Conservation (phyloP, 148 eudicot species). For the Vaccinium corymbosum region DNA sequence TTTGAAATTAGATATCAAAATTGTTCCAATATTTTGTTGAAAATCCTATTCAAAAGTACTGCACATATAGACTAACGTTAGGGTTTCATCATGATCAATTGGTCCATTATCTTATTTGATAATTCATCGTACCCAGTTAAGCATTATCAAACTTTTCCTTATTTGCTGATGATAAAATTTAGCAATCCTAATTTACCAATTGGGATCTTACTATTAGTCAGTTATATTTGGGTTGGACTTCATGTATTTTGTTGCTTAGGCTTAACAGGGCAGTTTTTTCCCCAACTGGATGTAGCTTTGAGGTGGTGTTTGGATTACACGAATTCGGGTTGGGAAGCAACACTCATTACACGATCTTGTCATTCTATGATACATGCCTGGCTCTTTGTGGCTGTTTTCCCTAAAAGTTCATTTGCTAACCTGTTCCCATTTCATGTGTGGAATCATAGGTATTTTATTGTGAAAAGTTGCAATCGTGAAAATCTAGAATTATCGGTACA, state of each 20-base stretch:
- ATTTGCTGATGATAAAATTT: neutral
- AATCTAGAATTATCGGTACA: slow-evolving; percentile 93
- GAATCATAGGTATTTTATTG: slow-evolving; percentile 81
- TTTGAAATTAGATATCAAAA: neutral
- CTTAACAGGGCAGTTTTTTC: neutral
- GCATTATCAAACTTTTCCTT: neutral
- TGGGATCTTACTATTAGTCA: neutral
- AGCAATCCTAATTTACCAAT: neutral
- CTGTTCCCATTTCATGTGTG: slow-evolving; percentile 24
- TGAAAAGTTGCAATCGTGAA: slow-evolving; percentile 97
- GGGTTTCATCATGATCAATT: neutral
- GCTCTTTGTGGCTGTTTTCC: neutral
- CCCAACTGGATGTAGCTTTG: neutral
- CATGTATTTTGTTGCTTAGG: neutral
- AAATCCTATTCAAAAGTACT: neutral
- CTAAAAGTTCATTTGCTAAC: slow-evolving; percentile 22
- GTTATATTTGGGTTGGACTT: neutral
- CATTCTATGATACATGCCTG: neutral
- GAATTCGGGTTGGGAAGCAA: neutral
- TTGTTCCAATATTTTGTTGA: neutral
- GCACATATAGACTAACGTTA: neutral
- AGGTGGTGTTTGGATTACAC: neutral
- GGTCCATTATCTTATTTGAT: neutral
- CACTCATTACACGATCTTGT: neutral
- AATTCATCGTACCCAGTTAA: neutral